Conservation (phyloP, 177 flowering plant species). For the Vitis hybrid region DNA sequence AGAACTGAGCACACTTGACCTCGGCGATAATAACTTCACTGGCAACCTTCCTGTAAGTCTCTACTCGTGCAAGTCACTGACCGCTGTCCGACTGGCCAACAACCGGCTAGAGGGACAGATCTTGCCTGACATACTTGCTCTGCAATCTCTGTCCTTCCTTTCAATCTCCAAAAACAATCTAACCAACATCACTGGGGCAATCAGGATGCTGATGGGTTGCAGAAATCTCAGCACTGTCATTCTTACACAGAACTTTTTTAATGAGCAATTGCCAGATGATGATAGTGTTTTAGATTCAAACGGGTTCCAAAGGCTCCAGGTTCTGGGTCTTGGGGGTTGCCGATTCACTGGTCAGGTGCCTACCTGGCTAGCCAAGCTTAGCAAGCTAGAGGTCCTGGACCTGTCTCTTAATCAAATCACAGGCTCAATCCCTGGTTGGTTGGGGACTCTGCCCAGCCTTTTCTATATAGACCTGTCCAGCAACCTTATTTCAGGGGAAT, state of each 20-base stretch:
- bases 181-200: conserved; percentile 47
- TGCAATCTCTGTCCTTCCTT: conserved; percentile 58
- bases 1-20: conserved; percentile 48
- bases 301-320: conserved; percentile 49
- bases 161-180: conserved; percentile 56
- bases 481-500: conserved; percentile 50
- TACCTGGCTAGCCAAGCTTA: conserved; percentile 46
- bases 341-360: conserved; percentile 51
- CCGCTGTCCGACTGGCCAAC: conserved; percentile 51
- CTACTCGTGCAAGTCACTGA: conserved; percentile 50
- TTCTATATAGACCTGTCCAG: conserved; percentile 65
- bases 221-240: conserved; percentile 50
- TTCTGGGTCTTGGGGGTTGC: conserved; percentile 57
- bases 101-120: conserved; percentile 55
- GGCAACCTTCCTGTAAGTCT: conserved; percentile 58
- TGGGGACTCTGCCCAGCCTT: conserved; percentile 45
- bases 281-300: conserved; percentile 17
- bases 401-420: conserved; percentile 47
- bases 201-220: conserved; percentile 40
- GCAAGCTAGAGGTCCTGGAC: conserved; percentile 49
- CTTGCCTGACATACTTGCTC: conserved; percentile 27
- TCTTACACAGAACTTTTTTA: conserved; percentile 42
- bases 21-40: conserved; percentile 56
- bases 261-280: conserved; percentile 47
- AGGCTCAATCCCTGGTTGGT: conserved; percentile 58